Evolutionary conservation across 352 stramenopile species (phyloP), one percentile per base, ranked within the genome.

Genomic region (Aphanomyces astaci): DNA sequence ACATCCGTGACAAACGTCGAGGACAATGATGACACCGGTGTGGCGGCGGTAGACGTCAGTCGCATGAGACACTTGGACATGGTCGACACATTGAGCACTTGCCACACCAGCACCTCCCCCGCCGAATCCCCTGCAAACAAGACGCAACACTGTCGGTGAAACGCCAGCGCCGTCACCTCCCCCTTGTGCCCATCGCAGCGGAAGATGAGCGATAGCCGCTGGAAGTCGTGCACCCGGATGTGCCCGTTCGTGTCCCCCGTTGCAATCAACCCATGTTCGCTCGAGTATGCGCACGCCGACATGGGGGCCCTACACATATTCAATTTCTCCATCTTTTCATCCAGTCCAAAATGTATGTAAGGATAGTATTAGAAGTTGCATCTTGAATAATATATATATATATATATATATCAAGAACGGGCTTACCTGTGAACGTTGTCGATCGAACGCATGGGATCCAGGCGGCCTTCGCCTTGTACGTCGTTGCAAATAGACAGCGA

Each of bases 141-240:
- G 15, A 87, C 24, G 19, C 68, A 66, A 10, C 71, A 67, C 3
- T 69, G 59, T 27, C 60, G 45, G 45, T 82, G 75, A 30, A 90
- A 90, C 54, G 85, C 75, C 3, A 90, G 72, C 13, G 75, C 72
- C 32, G 73, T 76, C 30, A 90, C 80, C 32, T 87, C 79, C 45
- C 78, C 67, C 1, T 36, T 65, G 56, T 88, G 80, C 11, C 76
- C 78, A 15, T 70, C 71, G 59, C 82, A 88, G 2, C 72, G 70
- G 57, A 87, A 87, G 0, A 78, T 55, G 32, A 90, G 62, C 13
- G 82, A 87, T 15, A 90, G 74, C 7, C 71, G 75, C 53, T 78
- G 71, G 48, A 90, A 85, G 39, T 90, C 78, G 60, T 89, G 86
- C 1, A 90, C 70, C 52, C 87, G 80, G 32, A 90, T 71, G 51